Evolutionary conservation across 139 green algal species (phyloP), one percentile per base, ranked within the genome.

Genomic region (Deuterostichococcus epilithicus): DNA sequence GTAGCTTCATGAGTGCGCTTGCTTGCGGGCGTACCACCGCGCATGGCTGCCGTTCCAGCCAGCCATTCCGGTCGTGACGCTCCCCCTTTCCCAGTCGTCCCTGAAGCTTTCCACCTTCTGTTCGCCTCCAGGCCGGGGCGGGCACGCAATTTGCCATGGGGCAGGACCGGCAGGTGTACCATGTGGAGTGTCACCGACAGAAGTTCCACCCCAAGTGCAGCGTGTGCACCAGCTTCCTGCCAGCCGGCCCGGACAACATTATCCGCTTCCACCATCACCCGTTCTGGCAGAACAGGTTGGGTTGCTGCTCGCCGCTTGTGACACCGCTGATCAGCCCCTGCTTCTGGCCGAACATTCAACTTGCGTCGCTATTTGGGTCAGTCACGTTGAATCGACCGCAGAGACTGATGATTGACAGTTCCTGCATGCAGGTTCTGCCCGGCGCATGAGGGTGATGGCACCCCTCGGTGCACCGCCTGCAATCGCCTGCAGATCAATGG

Each of bases 381-480:
- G n/a, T n/a, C n/a, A n/a, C n/a, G n/a, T n/a, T n/a, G n/a, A n/a
- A n/a, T n/a, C n/a, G n/a, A n/a, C n/a, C n/a, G n/a, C n/a, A n/a
- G n/a, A n/a, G n/a, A n/a, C n/a, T n/a, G n/a, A n/a, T n/a, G n/a
- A n/a, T n/a, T n/a, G n/a, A n/a, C n/a, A n/a, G n/a, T n/a, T n/a
- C n/a, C n/a, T n/a, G n/a, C n/a, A n/a, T 72, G 68, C 47, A 78
- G 36, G 58, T 88, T 80, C 72, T 97, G 92, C 77, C 79, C 83
- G 0, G 33, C 20, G 1, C 91, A 97, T 77, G 44, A 66, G 15
- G 47, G 39, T 0, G 88, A 92, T 47, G 81, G 82, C 79, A 92
- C 89, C 1, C 77, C 78, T 0, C 70, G 77, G n/a, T 97, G 92
- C 86, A 88, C 80, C 78, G 78, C 79, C 75, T 94, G 90, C 83